phyloP scores from a whole-genome alignment of 2,329 filamentous ascomycete genomes.

The Colletotrichum tofieldiae region DNA sequence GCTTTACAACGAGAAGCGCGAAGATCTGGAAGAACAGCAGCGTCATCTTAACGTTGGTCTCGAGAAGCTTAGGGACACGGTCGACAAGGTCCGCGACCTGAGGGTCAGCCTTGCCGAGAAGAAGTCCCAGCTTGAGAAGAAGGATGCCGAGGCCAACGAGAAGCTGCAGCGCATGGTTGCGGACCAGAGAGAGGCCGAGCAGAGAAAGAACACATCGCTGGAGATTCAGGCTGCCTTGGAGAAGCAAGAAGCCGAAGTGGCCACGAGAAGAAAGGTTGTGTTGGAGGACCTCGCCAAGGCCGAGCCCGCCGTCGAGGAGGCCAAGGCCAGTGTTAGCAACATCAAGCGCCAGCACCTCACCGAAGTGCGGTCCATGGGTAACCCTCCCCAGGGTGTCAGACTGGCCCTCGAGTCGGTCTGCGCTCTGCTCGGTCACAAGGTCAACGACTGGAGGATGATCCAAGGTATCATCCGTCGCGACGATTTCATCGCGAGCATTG shows the following conservation, averaged over 20 bases:
- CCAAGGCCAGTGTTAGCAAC: constrained; percentile 96
- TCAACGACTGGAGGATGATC: constrained; percentile 92
- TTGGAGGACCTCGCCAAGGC: constrained; percentile 89
- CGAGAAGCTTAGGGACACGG: constrained; percentile 96
- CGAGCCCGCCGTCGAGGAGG: constrained; percentile 93
- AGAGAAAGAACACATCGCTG: constrained; percentile 88
- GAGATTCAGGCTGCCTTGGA: constrained; percentile 91
- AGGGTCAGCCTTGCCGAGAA: constrained; percentile 93
- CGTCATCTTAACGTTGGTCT: constrained; percentile 98
- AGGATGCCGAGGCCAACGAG: constrained; percentile 96
- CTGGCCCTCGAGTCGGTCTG: constrained; percentile 97
- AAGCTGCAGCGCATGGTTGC: constrained; percentile 98
- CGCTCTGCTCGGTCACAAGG: constrained; percentile 91
- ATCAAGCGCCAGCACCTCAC: constrained; percentile 98
- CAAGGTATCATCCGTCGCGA: constrained; percentile 90
- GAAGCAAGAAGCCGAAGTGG: constrained; percentile 91
- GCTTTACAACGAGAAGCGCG: constrained; percentile 97
- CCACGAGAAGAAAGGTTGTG: constrained; percentile 86
- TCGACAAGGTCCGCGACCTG: constrained; percentile 96
- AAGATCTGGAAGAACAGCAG: constrained; percentile 98
- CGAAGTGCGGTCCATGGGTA: constrained; percentile 97
- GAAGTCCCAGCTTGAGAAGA: constrained; percentile 92
- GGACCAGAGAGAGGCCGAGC: constrained; percentile 94
- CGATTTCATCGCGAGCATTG: constrained; percentile 98
- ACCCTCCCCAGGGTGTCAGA: constrained; percentile 90